Percentiles rank a stretch among this genome's conserved stretches.
Evolutionary conservation across 306 rosid species (phyloP).

Genomic region (Dalbergia cochinchinensis): DNA sequence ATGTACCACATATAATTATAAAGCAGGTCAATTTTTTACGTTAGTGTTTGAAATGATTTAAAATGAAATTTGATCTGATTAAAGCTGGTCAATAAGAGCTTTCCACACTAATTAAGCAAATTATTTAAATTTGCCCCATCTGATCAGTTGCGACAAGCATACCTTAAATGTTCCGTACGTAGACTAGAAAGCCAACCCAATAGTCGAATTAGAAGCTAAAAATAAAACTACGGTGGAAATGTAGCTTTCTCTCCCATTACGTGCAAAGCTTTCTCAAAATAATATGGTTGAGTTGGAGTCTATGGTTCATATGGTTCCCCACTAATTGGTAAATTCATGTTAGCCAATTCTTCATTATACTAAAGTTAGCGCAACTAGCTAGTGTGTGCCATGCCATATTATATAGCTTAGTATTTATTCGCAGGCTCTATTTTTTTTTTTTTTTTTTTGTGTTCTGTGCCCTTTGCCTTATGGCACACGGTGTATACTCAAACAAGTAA

Average conservation of each 20-base stretch:
- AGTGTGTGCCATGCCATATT: background rate
- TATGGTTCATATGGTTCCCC: slow-evolving; percentile 47
- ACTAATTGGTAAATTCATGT: slow-evolving; percentile 51
- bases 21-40: slow-evolving; percentile 3
- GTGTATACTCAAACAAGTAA: slow-evolving; percentile 42
- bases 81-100: background rate
- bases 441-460: slow-evolving; percentile 33
- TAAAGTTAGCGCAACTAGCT: slow-evolving; percentile 17
- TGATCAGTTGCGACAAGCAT: slow-evolving; percentile 21
- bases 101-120: background rate
- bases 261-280: slow-evolving; percentile 53
- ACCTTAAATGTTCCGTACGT: slow-evolving; percentile 34
- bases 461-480: slow-evolving; percentile 55
- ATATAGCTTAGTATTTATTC: slow-evolving; percentile 11
- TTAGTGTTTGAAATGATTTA: too few species aligned
- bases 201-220: slow-evolving; percentile 22
- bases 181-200: background rate
- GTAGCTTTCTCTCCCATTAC: slow-evolving; percentile 38
- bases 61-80: background rate
- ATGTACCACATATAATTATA: background rate
- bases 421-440: slow-evolving; percentile 8
- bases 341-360: slow-evolving; percentile 38
- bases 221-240: slow-evolving; percentile 23
- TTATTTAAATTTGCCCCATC: background rate
- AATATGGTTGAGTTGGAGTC: slow-evolving; percentile 27